phyloP scores from a whole-genome alignment of 768 basidiomycete genomes.

The Phaeolepiota aurea region DNA sequence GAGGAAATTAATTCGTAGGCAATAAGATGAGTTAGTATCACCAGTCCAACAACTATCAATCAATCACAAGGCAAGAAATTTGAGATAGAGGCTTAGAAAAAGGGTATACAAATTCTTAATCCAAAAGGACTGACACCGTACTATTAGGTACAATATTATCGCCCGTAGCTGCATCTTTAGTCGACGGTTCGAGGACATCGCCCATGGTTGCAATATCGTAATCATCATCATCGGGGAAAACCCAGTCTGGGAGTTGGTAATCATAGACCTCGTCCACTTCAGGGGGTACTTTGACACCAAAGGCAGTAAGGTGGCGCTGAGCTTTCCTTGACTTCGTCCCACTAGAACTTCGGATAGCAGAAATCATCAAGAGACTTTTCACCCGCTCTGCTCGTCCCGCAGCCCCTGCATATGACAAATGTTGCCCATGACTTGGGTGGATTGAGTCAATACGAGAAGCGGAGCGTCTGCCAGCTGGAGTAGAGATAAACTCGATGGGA shows the following conservation, averaged over 20 bases:
- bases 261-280: constrained; percentile 40
- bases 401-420: constrained; percentile 9
- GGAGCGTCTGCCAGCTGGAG: constrained; percentile 8
- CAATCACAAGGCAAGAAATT: too few species aligned
- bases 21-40: too few species aligned
- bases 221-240: constrained; percentile 12
- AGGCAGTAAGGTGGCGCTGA: constrained; percentile 46
- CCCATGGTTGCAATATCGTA: too few species aligned
- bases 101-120: too few species aligned
- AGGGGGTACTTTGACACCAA: constrained; percentile 48
- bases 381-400: constrained; percentile 12
- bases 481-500: constrained; percentile 17
- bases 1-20: too few species aligned
- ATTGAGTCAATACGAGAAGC: constrained; percentile 10
- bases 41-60: too few species aligned
- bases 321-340: constrained; percentile 36
- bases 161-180: too few species aligned
- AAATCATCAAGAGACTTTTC: constrained; percentile 27
- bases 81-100: too few species aligned
- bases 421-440: constrained; percentile 7
- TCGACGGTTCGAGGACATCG: too few species aligned
- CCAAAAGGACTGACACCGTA: too few species aligned
- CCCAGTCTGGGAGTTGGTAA: constrained; percentile 51
- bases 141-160: too few species aligned
- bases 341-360: constrained; percentile 40